Percentiles rank a stretch among this genome's conserved stretches.
phyloP scores from a whole-genome alignment of 2,329 filamentous ascomycete species.

The Cryphonectria carpinicola region DNA sequence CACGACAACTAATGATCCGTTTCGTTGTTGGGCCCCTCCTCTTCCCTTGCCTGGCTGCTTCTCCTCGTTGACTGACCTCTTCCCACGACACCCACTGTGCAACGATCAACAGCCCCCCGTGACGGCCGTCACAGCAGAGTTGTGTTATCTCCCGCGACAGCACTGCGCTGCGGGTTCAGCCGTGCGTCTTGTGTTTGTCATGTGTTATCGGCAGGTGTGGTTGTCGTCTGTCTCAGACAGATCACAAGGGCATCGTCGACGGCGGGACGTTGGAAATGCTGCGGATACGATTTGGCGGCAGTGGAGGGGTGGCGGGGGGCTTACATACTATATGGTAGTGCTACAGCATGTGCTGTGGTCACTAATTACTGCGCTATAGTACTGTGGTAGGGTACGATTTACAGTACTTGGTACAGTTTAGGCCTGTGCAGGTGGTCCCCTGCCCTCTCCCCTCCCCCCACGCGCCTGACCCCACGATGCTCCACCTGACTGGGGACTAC shows the following conservation, averaged over 20 bases:
- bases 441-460: background rate
- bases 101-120: background rate
- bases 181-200: conserved; percentile 4
- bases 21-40: background rate
- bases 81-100: conserved; percentile 1
- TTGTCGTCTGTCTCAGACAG: background rate
- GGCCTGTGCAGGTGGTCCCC: background rate
- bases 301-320: background rate
- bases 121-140: background rate
- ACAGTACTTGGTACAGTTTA: background rate
- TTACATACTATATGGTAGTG: background rate
- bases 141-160: background rate
- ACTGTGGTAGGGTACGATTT: background rate
- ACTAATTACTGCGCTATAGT: background rate
- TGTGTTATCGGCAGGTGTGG: conserved; percentile 18
- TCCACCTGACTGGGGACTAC: background rate
- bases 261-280: conserved; percentile 8
- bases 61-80: background rate
- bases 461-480: background rate
- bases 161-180: background rate
- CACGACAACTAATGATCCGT: background rate
- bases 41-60: background rate
- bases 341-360: background rate
- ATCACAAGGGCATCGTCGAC: conserved; percentile 21
- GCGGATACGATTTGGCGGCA: background rate